Percentiles rank a stretch among this genome's conserved stretches.
Evolutionary conservation across 495 filamentous ascomycete genomes (phyloP).

Genomic region (Talaromyces thailandensis): DNA sequence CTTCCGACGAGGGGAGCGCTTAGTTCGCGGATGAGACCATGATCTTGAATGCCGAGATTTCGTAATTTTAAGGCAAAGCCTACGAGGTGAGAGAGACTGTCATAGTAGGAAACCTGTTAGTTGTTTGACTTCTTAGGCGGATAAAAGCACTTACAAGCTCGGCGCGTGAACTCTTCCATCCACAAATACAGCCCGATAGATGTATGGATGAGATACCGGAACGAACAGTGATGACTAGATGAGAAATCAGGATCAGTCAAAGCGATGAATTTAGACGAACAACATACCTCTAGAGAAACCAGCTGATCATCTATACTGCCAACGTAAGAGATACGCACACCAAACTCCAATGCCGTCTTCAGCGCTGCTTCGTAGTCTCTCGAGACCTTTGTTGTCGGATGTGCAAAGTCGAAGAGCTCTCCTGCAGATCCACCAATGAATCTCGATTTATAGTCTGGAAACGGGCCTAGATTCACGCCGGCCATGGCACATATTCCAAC

Average conservation of each 20-base stretch:
- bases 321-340: conserved; percentile 73
- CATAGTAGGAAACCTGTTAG: conserved; percentile 7
- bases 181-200: conserved; percentile 88
- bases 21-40: conserved; percentile 86
- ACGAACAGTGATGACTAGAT: conserved; percentile 74
- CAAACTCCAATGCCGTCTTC: conserved; percentile 60
- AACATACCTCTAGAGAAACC: conserved; percentile 73
- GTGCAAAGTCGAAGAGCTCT: conserved; percentile 88
- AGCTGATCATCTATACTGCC: conserved; percentile 96
- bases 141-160: conserved; percentile 57
- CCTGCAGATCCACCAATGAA: conserved; percentile 79
- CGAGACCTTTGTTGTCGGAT: conserved; percentile 69
- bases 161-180: conserved; percentile 88
- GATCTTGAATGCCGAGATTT: conserved; percentile 85
- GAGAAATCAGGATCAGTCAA: conserved; percentile 10
- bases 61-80: conserved; percentile 89
- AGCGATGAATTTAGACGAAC: background rate
- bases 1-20: conserved; percentile 83
- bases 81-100: conserved; percentile 73
- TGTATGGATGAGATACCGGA: conserved; percentile 77
- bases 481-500: conserved; percentile 90
- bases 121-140: too few species aligned
- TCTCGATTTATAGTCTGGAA: conserved; percentile 74
- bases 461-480: conserved; percentile 88
- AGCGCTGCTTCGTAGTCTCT: conserved; percentile 71